Percentiles rank a stretch among this genome's conserved stretches.
Evolutionary conservation across 176 grass and related monocot genomes (phyloP).

Genomic region (Triticum monococcum): DNA sequence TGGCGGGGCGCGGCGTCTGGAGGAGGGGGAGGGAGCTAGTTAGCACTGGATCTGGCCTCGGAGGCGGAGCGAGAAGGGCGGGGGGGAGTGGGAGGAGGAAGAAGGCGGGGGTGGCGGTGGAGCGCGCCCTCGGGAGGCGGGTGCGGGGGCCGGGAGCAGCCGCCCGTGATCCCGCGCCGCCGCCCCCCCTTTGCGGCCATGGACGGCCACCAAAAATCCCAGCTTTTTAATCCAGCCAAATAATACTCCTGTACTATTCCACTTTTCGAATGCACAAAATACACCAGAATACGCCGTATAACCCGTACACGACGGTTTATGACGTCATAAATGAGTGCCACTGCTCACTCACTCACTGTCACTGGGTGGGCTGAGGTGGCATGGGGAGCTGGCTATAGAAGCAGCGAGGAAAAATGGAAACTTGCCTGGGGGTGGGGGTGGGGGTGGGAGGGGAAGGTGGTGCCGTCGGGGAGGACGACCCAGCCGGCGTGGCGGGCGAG

Average conservation of each 20-base stretch:
- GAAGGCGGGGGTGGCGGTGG: background rate
- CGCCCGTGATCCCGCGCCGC: background rate
- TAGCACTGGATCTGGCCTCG: background rate
- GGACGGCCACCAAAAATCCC: background rate
- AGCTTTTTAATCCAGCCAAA: background rate
- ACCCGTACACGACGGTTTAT: no score
- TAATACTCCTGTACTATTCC: no score
- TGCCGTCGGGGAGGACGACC: conserved; percentile 81
- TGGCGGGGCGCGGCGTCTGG: conserved; percentile 33
- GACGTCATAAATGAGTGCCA: no score
- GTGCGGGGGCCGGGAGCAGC: background rate
- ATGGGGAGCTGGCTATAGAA: background rate
- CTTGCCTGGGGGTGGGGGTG: background rate
- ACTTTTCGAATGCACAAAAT: no score
- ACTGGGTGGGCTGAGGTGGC: no score
- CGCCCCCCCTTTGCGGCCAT: background rate
- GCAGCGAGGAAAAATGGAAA: background rate
- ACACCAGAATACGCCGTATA: no score
- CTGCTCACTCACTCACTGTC: no score
- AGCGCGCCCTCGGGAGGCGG: conserved; percentile 32
- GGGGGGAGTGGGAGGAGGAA: background rate
- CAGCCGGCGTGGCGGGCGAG: conserved; percentile 59
- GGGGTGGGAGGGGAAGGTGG: conserved; percentile 55
- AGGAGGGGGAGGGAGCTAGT: background rate
- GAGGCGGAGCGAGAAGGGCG: no score